phyloP scores from a whole-genome alignment of 495 filamentous ascomycete species.

The Annulohypoxylon nitens region DNA sequence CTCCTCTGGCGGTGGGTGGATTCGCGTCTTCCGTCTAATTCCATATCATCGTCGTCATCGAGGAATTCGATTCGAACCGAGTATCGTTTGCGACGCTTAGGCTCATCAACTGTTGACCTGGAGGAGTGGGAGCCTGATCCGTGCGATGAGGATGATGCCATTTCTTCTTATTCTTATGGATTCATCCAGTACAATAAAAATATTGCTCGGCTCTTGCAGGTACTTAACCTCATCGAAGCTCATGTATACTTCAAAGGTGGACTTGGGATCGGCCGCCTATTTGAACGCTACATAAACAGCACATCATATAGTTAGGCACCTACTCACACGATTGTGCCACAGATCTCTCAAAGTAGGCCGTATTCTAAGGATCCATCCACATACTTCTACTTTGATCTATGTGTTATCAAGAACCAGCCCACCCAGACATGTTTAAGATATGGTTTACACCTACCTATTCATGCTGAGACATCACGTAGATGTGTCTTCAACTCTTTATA shows the following conservation, averaged over 20 bases:
- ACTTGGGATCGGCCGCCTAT: background rate
- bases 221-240: no score
- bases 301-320: background rate
- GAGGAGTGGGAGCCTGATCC: conserved; percentile 3
- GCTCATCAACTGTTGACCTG: conserved; percentile 1
- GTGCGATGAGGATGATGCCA: conserved; percentile 16
- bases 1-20: background rate
- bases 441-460: background rate
- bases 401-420: background rate
- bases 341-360: background rate
- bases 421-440: background rate
- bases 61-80: conserved; percentile 31
- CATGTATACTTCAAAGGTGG: background rate
- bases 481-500: background rate
- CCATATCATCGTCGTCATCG: conserved; percentile 21
- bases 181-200: background rate
- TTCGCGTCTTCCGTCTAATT: background rate
- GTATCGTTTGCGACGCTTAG: conserved; percentile 27
- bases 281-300: background rate
- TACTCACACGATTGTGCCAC: background rate
- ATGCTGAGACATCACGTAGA: background rate
- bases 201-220: no score
- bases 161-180: background rate
- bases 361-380: background rate
- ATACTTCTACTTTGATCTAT: background rate